A percentile compares a stretch with the other conserved stretches of the same genome.
phyloP scores from a whole-genome alignment of 768 basidiomycete species.

The Kwoniella dejecticola region DNA sequence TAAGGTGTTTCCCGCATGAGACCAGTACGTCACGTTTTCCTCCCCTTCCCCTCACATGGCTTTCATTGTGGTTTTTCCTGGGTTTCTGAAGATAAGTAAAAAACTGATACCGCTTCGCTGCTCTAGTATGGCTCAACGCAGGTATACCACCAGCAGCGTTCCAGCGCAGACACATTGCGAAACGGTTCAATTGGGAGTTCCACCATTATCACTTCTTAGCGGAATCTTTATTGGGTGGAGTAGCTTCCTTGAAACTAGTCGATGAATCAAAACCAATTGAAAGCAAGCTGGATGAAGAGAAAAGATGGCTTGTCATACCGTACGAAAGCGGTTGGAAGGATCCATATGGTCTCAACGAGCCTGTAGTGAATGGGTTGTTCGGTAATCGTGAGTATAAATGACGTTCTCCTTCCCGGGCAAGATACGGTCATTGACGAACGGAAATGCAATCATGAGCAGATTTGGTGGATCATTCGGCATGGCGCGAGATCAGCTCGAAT shows the following conservation, averaged over 20 bases:
- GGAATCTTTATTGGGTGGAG: slow-evolving; percentile 11
- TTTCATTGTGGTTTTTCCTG: not conserved
- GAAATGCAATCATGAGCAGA: not conserved
- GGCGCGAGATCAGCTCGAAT: not conserved
- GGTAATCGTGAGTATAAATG: slow-evolving; percentile 21
- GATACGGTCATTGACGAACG: not conserved
- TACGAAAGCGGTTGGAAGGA: slow-evolving; percentile 20
- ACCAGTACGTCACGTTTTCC: not conserved
- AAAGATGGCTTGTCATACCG: slow-evolving; percentile 9
- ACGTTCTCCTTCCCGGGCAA: too few species aligned
- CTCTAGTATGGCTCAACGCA: not conserved
- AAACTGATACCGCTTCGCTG: not conserved
- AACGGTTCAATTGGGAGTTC: slow-evolving; percentile 4
- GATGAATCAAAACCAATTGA: not conserved
- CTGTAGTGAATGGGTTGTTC: slow-evolving; percentile 19
- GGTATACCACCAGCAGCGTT: not conserved
- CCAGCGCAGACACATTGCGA: not conserved
- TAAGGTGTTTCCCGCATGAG: slow-evolving; percentile 1
- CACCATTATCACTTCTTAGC: slow-evolving; percentile 19
- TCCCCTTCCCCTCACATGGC: too few species aligned
- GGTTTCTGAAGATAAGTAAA: not conserved
- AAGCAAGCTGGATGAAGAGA: not conserved
- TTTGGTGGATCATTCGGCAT: not conserved
- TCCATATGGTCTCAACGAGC: slow-evolving; percentile 27
- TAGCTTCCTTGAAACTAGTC: slow-evolving; percentile 4